Evolutionary conservation across 352 stramenopile genomes (phyloP).

Genomic region (Phytophthora colocasiae): DNA sequence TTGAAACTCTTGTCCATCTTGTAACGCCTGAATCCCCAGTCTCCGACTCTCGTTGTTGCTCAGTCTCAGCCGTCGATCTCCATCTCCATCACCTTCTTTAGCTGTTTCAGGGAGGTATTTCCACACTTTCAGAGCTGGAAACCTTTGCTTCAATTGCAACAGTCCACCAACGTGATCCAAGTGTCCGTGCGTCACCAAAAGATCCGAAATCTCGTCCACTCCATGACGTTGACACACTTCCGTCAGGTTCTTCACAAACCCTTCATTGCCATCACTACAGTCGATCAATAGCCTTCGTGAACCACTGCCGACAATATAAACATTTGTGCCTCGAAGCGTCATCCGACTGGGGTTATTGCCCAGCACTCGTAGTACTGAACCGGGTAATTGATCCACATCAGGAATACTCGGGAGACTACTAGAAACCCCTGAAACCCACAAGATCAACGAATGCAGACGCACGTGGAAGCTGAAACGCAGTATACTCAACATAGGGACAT

Average conservation of each 20-base stretch:
- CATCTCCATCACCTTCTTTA: slow-evolving; percentile 31
- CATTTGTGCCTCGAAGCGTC: slow-evolving; percentile 92
- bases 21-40: slow-evolving; percentile 50
- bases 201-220: slow-evolving; percentile 65
- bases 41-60: slow-evolving; percentile 56
- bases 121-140: slow-evolving; percentile 66
- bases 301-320: slow-evolving; percentile 87
- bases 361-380: slow-evolving; percentile 73
- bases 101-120: slow-evolving; percentile 60
- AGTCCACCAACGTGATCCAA: slow-evolving; percentile 91
- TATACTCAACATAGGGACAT: slow-evolving; percentile 43
- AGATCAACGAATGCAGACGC: slow-evolving; percentile 49
- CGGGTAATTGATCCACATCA: slow-evolving; percentile 50
- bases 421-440: slow-evolving; percentile 54
- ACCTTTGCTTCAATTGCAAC: slow-evolving; percentile 55
- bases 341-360: slow-evolving; percentile 89
- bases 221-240: slow-evolving; percentile 45
- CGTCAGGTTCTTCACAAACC: slow-evolving; percentile 57
- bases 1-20: slow-evolving; percentile 52
- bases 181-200: slow-evolving; percentile 92
- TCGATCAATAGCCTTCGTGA: slow-evolving; percentile 76
- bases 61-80: slow-evolving; percentile 47
- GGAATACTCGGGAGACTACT: slow-evolving; percentile 47
- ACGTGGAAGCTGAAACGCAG: slow-evolving; percentile 58
- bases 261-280: slow-evolving; percentile 73